phyloP scores from a whole-genome alignment of 768 basidiomycete genomes.

The Leucosporidium yakuticum region DNA sequence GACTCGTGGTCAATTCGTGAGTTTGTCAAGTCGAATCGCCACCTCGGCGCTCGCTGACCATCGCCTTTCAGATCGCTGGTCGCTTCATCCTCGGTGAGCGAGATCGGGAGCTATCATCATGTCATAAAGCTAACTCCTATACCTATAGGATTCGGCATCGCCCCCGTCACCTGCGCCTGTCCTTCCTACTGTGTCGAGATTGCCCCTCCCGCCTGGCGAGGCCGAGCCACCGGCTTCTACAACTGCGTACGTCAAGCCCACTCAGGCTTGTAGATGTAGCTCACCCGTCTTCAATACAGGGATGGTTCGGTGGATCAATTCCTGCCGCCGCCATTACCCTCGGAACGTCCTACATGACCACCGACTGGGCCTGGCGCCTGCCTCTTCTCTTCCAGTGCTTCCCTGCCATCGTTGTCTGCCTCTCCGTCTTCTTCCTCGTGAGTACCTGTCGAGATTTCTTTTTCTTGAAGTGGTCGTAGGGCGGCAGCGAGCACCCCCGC shows the following conservation, averaged over 20 bases:
- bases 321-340: conserved; percentile 34
- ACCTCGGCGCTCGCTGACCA: no score
- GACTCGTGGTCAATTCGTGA: neutral
- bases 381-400: conserved; percentile 54
- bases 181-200: conserved; percentile 42
- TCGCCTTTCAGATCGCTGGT: no score
- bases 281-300: neutral
- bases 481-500: no score
- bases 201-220: conserved; percentile 35
- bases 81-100: neutral
- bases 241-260: neutral
- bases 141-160: conserved; percentile 38
- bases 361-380: conserved; percentile 49
- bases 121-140: no score
- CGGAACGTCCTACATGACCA: conserved; percentile 14
- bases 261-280: no score
- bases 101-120: no score
- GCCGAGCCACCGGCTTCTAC: conserved; percentile 20
- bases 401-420: conserved; percentile 47
- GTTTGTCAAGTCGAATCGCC: no score
- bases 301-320: conserved; percentile 31
- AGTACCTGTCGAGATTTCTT: neutral
- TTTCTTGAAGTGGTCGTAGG: no score
- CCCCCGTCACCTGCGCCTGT: conserved; percentile 40
- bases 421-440: conserved; percentile 39